Percentiles rank a stretch among this genome's conserved stretches.
Evolutionary conservation across 352 stramenopile species (phyloP).

Genomic region (Halophytophthora polymorphica): DNA sequence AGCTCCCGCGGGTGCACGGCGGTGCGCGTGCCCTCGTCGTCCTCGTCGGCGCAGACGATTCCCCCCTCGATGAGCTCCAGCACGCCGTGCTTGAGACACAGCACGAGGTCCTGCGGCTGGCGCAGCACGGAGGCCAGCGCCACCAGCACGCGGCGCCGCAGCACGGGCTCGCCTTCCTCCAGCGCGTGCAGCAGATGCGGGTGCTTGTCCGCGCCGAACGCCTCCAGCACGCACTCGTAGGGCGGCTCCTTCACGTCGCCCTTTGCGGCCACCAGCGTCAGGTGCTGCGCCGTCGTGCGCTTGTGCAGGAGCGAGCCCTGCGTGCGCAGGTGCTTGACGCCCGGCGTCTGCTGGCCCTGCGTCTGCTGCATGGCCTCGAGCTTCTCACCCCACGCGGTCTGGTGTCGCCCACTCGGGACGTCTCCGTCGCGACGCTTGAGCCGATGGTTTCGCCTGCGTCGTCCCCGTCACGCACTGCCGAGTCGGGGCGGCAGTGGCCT

Average conservation of each 20-base stretch:
- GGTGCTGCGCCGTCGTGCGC: constrained; percentile 53
- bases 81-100: constrained; percentile 56
- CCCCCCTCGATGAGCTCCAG: constrained; percentile 50
- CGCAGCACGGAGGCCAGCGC: constrained; percentile 52
- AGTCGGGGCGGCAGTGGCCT: constrained; percentile 4
- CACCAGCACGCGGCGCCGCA: constrained; percentile 49
- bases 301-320: constrained; percentile 64
- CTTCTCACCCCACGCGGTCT: too few species aligned
- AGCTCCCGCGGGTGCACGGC: not conserved
- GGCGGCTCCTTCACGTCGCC: constrained; percentile 45
- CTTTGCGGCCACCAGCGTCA: constrained; percentile 53
- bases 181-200: constrained; percentile 63
- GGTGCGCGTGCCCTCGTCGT: constrained; percentile 1
- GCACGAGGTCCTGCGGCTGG: constrained; percentile 54
- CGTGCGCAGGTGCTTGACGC: constrained; percentile 52
- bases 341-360: not conserved
- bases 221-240: constrained; percentile 63
- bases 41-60: constrained; percentile 8
- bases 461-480: not conserved
- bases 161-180: constrained; percentile 42
- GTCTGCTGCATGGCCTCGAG: too few species aligned
- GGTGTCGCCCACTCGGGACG: too few species aligned
- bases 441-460: constrained; percentile 16
- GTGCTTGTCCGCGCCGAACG: constrained; percentile 69
- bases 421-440: constrained; percentile 16